Conservation (phyloP, 352 stramenopile genomes). For the Phytophthora constricta region DNA sequence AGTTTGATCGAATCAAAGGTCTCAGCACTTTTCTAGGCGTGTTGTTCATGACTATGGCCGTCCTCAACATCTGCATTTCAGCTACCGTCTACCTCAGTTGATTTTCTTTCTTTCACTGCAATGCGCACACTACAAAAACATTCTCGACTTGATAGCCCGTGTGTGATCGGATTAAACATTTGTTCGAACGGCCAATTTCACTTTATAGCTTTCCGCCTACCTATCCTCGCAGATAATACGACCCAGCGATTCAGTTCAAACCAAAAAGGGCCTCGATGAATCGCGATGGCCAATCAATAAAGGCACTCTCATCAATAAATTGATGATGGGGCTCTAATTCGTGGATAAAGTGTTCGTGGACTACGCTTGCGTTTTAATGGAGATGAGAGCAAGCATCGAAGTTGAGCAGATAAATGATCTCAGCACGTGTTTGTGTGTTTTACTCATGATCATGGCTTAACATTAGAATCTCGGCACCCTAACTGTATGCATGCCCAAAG, state of each 20-base stretch:
- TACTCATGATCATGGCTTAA: constrained; percentile 47
- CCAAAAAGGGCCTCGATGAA: not conserved
- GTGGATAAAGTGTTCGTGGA: constrained; percentile 33
- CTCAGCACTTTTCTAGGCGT: constrained; percentile 19
- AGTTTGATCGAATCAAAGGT: constrained; percentile 20
- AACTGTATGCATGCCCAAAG: too few species aligned
- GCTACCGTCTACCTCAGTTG: constrained; percentile 21
- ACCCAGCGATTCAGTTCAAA: constrained; percentile 24
- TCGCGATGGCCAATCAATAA: constrained; percentile 20
- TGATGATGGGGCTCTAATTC: constrained; percentile 34
- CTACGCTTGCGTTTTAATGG: constrained; percentile 36
- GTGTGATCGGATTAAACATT: too few species aligned
- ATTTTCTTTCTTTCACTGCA: too few species aligned
- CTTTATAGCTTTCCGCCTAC: too few species aligned
- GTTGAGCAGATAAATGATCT: constrained; percentile 33
- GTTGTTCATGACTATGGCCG: constrained; percentile 22
- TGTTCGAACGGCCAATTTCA: too few species aligned
- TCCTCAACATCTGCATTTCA: constrained; percentile 35
- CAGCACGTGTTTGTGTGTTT: constrained; percentile 28
- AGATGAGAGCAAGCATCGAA: constrained; percentile 37
- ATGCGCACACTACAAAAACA: too few species aligned
- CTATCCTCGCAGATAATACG: too few species aligned
- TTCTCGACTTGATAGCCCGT: too few species aligned
- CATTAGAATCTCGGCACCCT: constrained; percentile 40
- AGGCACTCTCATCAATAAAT: too few species aligned